Evolutionary conservation across 2,329 filamentous ascomycete genomes (phyloP).

Genomic region (Coniochaeta hoffmannii): DNA sequence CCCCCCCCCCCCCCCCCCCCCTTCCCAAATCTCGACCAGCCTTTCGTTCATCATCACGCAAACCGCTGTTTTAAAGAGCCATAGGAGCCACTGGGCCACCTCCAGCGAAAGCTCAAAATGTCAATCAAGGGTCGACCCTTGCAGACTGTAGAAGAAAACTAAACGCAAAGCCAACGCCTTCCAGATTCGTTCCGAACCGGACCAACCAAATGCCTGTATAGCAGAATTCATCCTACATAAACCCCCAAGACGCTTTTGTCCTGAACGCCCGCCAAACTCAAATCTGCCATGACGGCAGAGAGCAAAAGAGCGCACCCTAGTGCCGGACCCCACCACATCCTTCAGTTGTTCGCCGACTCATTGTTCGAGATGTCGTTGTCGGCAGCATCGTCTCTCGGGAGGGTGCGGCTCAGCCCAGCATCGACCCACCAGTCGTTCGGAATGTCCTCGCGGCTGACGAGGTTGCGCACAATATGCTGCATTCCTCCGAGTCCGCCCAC

Average conservation of each 20-base stretch:
- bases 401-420: conserved; percentile 56
- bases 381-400: conserved; percentile 19
- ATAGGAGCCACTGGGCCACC: not conserved
- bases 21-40: not conserved
- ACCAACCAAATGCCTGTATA: not conserved
- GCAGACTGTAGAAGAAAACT: not conserved
- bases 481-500: conserved; percentile 47
- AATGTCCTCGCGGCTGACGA: conserved; percentile 66
- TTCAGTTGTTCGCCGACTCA: not conserved
- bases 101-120: not conserved
- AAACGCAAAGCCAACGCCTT: not conserved
- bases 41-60: not conserved
- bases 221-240: not conserved
- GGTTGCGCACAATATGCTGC: conserved; percentile 62
- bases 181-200: too few species aligned
- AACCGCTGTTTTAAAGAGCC: not conserved
- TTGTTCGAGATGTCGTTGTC: not conserved
- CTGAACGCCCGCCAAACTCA: not conserved
- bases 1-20: too few species aligned
- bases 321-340: not conserved
- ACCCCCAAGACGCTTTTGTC: not conserved
- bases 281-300: not conserved
- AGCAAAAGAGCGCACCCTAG: not conserved
- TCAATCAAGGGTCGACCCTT: not conserved
- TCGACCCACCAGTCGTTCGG: conserved; percentile 78